Percentiles rank a stretch among this genome's conserved stretches.
Conservation (phyloP, 176 grass and related monocot genomes). For the Secale cereale region DNA sequence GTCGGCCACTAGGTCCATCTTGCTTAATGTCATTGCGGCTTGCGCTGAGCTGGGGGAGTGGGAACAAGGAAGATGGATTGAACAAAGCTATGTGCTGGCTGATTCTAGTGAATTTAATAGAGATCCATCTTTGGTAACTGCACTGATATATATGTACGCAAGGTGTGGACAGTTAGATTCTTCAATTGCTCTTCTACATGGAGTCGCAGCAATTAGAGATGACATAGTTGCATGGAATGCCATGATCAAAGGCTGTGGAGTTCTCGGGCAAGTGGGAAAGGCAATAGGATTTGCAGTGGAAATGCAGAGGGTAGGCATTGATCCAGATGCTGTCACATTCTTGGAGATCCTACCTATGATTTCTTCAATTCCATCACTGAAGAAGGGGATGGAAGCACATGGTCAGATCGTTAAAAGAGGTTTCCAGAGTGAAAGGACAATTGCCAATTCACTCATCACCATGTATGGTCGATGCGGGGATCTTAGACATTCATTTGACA, state of each 20-base stretch:
- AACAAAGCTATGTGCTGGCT: constrained; percentile 40
- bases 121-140: constrained; percentile 50
- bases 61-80: constrained; percentile 57
- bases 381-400: constrained; percentile 57
- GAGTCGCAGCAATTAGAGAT: constrained; percentile 31
- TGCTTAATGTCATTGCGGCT: constrained; percentile 61
- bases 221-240: constrained; percentile 77
- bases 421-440: constrained; percentile 39
- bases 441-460: constrained; percentile 63
- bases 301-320: constrained; percentile 54
- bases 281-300: constrained; percentile 41
- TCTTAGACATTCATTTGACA: constrained; percentile 39
- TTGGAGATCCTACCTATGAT: constrained; percentile 52
- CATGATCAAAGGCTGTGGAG: constrained; percentile 64
- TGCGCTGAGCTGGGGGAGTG: constrained; percentile 58
- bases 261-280: constrained; percentile 41
- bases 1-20: constrained; percentile 41
- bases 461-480: constrained; percentile 67
- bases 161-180: constrained; percentile 52
- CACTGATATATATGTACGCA: constrained; percentile 70
- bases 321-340: constrained; percentile 53
- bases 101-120: constrained; percentile 27
- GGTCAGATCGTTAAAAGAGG: constrained; percentile 66
- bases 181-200: constrained; percentile 46
- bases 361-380: constrained; percentile 54